These are phyloP conservation scores for Globisporangium sylvaticum DNA, from an alignment of 352 stramenopile genomes.

Conservation along the genomic window DNA sequence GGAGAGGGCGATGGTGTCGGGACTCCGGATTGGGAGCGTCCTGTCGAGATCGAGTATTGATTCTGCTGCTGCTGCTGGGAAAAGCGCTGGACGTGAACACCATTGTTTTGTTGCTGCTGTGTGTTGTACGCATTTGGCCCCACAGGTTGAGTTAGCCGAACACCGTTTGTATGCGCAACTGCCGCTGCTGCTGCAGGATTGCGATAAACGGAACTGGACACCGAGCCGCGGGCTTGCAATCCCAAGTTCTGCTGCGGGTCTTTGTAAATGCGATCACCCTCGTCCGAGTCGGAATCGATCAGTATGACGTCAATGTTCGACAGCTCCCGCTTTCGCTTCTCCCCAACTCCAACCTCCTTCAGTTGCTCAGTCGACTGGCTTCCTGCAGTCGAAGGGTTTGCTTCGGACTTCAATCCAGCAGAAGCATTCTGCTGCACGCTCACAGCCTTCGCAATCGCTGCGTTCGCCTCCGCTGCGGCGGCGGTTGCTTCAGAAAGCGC, in stretches of 20 bases:
- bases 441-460: neutral
- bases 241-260: neutral
- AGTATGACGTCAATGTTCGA: slow-evolving; percentile 51
- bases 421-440: neutral
- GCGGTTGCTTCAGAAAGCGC: neutral
- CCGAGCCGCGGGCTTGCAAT: neutral
- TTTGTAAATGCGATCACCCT: neutral
- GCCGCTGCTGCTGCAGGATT: neutral
- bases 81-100: neutral
- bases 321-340: slow-evolving; percentile 43
- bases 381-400: no score
- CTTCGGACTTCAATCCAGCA: neutral
- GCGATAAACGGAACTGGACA: neutral
- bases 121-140: neutral
- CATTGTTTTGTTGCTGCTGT: neutral
- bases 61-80: neutral
- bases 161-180: neutral
- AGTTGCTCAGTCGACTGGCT: neutral
- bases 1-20: neutral
- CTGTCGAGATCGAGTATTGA: neutral
- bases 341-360: neutral
- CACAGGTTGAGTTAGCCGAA: neutral
- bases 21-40: neutral
- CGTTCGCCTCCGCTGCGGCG: neutral
- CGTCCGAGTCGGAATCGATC: slow-evolving; percentile 51